Evolutionary conservation across 345 rosid species (phyloP).

Genomic region (Corchorus olitorius): DNA sequence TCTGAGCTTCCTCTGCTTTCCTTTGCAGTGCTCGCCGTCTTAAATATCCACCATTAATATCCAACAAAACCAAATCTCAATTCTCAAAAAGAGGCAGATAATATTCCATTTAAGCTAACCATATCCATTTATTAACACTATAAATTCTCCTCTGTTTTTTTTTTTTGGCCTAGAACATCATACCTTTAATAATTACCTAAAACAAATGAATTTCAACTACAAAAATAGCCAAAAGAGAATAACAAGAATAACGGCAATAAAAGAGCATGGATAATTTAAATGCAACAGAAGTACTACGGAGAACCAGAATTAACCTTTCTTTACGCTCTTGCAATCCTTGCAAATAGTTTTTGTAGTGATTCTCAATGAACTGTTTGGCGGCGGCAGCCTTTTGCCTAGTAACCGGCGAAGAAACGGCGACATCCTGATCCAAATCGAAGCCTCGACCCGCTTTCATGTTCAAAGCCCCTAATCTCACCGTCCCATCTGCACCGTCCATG

Average conservation of each 20-base stretch:
- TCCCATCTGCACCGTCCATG: slow-evolving; percentile 92
- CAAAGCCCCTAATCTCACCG: slow-evolving; percentile 69
- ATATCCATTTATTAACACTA: neutral
- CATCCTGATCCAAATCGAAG: slow-evolving; percentile 62
- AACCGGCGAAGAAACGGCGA: slow-evolving; percentile 89
- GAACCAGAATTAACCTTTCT: slow-evolving; percentile 58
- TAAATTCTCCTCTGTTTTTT: neutral
- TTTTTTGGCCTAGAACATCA: no score
- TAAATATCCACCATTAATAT: slow-evolving; percentile 22
- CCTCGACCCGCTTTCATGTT: slow-evolving; percentile 65
- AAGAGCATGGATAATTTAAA: neutral
- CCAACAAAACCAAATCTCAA: neutral
- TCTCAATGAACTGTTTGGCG: slow-evolving; percentile 97
- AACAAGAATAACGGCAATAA: neutral
- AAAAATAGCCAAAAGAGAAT: neutral
- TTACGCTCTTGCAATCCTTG: slow-evolving; percentile 94
- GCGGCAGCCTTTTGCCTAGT: slow-evolving; percentile 98
- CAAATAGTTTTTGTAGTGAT: slow-evolving; percentile 87
- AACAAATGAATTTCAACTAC: neutral
- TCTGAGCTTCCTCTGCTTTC: slow-evolving; percentile 83
- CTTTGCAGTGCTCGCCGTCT: slow-evolving; percentile 83
- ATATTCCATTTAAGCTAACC: neutral
- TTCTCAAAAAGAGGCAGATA: neutral
- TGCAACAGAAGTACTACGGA: neutral
- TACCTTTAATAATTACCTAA: slow-evolving; percentile 8